Conservation (phyloP, 2,329 filamentous ascomycete genomes). For the Exophiala xenobiotica region DNA sequence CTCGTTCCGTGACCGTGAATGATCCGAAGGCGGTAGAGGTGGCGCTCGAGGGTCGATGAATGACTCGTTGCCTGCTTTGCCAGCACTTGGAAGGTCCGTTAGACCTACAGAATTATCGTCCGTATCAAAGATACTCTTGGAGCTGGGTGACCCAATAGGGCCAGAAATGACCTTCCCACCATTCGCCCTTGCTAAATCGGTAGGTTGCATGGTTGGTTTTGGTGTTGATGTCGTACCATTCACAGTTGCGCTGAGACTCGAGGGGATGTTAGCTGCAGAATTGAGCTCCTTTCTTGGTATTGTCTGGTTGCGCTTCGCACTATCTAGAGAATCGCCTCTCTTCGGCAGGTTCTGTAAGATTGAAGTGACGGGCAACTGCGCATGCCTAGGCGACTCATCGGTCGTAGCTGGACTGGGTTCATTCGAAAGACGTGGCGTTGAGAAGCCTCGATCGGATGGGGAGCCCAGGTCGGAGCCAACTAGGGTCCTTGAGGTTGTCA, state of each 20-base stretch:
- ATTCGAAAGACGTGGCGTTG: conserved; percentile 55
- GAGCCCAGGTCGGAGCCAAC: conserved; percentile 34
- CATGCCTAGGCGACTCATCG: conserved; percentile 41
- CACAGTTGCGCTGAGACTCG: conserved; percentile 38
- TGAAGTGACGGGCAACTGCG: conserved; percentile 33
- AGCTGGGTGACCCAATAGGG: conserved; percentile 43
- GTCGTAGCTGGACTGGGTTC: conserved; percentile 55
- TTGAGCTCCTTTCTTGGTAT: conserved; percentile 65
- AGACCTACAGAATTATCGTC: conserved; percentile 30
- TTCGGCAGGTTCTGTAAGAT: conserved; percentile 47
- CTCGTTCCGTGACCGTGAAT: conserved; percentile 46
- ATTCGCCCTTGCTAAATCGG: conserved; percentile 36
- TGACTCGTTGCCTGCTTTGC: conserved; percentile 49
- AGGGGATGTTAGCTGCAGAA: conserved; percentile 33
- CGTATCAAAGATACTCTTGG: conserved; percentile 43
- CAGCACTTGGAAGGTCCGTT: conserved; percentile 9
- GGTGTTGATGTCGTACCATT: conserved; percentile 23
- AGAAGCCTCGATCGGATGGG: conserved; percentile 32
- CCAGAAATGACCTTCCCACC: conserved; percentile 44
- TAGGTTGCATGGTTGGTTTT: conserved; percentile 6
- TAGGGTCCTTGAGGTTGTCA: conserved; percentile 20
- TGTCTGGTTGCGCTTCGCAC: conserved; percentile 32
- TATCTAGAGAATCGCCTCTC: conserved; percentile 61
- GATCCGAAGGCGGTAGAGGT: conserved; percentile 52
- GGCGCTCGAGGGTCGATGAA: conserved; percentile 61